These are phyloP conservation scores for Acidiella bohemica DNA, from an alignment of 495 filamentous ascomycete species.

Conservation along the genomic window DNA sequence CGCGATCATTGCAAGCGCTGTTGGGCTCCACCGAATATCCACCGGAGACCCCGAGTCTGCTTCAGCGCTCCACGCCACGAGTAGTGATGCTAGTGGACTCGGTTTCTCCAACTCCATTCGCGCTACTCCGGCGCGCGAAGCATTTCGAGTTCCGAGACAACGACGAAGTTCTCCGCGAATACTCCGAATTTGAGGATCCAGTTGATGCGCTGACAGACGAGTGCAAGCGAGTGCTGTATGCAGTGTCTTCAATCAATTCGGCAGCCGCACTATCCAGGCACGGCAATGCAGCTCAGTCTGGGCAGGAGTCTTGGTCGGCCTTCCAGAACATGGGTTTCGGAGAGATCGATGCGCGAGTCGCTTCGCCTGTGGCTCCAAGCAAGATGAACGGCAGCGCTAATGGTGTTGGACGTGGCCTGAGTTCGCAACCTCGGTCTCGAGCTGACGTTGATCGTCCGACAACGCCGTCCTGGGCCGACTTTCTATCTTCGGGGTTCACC, in stretches of 20 bases:
- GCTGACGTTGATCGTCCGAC: conserved; percentile 65
- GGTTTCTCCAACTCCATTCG: conserved; percentile 89
- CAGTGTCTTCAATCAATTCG: conserved; percentile 79
- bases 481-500: conserved; percentile 81
- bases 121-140: conserved; percentile 78
- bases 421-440: conserved; percentile 49
- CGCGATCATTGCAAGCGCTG: conserved; percentile 78
- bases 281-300: conserved; percentile 35
- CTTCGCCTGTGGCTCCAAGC: conserved; percentile 4
- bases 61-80: conserved; percentile 70
- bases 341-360: conserved; percentile 32
- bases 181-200: conserved; percentile 80
- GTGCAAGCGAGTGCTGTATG: conserved; percentile 75
- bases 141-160: conserved; percentile 90
- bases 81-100: conserved; percentile 95
- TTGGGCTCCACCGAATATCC: conserved; percentile 92
- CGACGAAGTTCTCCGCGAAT: conserved; percentile 67
- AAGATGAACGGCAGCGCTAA: conserved; percentile 10
- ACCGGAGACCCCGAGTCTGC: conserved; percentile 60
- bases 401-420: conserved; percentile 32
- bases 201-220: conserved; percentile 81
- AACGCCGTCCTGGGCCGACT: conserved; percentile 95
- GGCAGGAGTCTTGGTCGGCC: conserved; percentile 86
- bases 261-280: conserved; percentile 39
- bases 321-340: conserved; percentile 94